Conservation (phyloP, 768 basidiomycete genomes). For the Mycena crocata region DNA sequence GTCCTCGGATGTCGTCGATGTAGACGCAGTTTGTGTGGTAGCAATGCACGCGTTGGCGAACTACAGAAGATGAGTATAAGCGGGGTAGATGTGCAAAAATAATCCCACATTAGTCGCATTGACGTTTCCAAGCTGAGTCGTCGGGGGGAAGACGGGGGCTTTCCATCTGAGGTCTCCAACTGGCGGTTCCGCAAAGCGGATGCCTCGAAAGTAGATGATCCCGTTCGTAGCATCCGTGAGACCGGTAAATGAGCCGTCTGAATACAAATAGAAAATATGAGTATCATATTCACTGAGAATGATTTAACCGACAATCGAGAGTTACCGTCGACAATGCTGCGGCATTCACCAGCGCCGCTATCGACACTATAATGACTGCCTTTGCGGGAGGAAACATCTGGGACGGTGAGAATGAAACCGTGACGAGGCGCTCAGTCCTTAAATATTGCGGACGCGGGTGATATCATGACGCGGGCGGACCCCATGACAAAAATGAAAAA, state of each 20-base stretch:
- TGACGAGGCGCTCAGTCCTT: no score
- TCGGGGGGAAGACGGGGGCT: slow-evolving; percentile 52
- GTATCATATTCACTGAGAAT: neutral
- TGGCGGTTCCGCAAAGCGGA: slow-evolving; percentile 59
- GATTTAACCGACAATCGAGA: slow-evolving; percentile 34
- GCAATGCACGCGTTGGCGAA: slow-evolving; percentile 50
- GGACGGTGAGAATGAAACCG: neutral
- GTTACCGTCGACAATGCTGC: slow-evolving; percentile 27
- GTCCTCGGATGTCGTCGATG: slow-evolving; percentile 52
- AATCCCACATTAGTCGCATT: slow-evolving; percentile 48
- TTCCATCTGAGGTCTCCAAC: slow-evolving; percentile 54
- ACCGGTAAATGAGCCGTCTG: slow-evolving; percentile 52
- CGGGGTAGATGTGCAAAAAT: neutral
- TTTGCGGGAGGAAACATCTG: neutral
- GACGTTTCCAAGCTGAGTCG: slow-evolving; percentile 48
- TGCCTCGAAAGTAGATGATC: slow-evolving; percentile 51
- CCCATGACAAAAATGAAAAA: no score
- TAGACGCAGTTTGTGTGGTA: slow-evolving; percentile 43
- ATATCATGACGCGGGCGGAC: neutral
- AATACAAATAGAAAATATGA: neutral
- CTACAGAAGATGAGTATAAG: slow-evolving; percentile 33
- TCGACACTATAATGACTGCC: neutral
- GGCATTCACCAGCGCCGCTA: neutral
- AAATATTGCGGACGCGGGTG: neutral
- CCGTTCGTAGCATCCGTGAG: slow-evolving; percentile 41